Evolutionary conservation across 257 asterid species (phyloP).

Genomic region (Fraxinus americana): DNA sequence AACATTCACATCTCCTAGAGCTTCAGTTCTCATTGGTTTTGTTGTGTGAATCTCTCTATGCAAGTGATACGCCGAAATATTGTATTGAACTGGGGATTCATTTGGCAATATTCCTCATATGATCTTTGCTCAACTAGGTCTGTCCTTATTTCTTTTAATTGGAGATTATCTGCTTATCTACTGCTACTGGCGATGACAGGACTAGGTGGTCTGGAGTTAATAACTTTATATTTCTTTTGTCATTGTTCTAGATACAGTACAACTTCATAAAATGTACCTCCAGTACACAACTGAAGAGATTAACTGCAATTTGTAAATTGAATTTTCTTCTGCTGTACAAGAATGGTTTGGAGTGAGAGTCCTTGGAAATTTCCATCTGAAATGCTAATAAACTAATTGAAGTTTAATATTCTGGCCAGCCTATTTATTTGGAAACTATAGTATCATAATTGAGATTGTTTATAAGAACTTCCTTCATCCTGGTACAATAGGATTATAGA

Average conservation of each 20-base stretch:
- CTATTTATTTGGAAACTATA: neutral
- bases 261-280: neutral
- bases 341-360: neutral
- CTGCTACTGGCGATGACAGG: neutral
- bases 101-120: neutral
- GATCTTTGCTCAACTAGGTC: neutral
- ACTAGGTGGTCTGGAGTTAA: neutral
- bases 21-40: neutral
- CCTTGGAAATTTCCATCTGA: neutral
- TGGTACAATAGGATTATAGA: neutral
- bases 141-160: neutral
- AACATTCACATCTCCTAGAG: neutral
- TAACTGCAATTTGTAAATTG: neutral
- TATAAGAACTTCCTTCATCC: neutral
- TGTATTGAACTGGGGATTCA: neutral
- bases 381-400: neutral
- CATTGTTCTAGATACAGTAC: neutral
- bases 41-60: neutral
- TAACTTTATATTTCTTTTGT: neutral
- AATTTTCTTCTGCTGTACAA: neutral
- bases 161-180: neutral
- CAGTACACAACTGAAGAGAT: neutral
- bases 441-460: neutral
- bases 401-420: neutral
- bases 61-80: neutral